Base-by-base conservation (phyloP, 495 filamentous ascomycete species). In the Aspergillus baeticus region DNA sequence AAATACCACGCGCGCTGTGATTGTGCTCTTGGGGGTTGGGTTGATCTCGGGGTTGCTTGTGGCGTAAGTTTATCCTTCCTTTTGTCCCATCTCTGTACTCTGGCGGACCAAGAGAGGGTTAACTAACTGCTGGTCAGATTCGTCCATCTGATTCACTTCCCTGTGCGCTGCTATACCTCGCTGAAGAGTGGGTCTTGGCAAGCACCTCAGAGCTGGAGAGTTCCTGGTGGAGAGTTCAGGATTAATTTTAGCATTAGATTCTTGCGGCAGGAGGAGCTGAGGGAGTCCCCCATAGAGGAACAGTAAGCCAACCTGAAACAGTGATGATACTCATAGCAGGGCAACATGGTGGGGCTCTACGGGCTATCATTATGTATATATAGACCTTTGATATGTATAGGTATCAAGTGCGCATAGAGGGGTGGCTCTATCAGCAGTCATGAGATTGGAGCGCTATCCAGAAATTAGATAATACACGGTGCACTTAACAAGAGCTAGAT, bases 401-500 rank as follows among this genome's bases (percentile, higher is more conserved):
- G 8, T 29, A 29, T 29, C 26, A 29, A 8, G 8, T 23, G 20
- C 11, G 14, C 5, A 33, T 15, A 15, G 26, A 29, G 26, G 8
- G 4, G 8, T 29, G 26, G 15, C 22, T 46, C 43, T 46, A 46
- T 33, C 7, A 11, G 15, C 5, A 48, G 33, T 48, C 26, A 29
- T 48, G 22, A 8, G 3, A 29, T 29, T 46, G 15, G 26, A 35
- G 29, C 18, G 13, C 13, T 31, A 11, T 31, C 11, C 42, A 45
- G 26, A 31, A 5, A 31, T 45, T 57, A 52, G 26, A 58, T 63
- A 38, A 55, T 68, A 63, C 54, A 63, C 51, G 43, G 47, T 55
- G 60, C 56, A 60, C 44, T 49, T 44, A 47, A 57, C 23, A 59
- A 58, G 39, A 14, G 38, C n/a, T 43, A 23, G 41, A 43, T 22